Evolutionary conservation across 1,139 yeast species (phyloP).

Genomic region (Pichia sp.): DNA sequence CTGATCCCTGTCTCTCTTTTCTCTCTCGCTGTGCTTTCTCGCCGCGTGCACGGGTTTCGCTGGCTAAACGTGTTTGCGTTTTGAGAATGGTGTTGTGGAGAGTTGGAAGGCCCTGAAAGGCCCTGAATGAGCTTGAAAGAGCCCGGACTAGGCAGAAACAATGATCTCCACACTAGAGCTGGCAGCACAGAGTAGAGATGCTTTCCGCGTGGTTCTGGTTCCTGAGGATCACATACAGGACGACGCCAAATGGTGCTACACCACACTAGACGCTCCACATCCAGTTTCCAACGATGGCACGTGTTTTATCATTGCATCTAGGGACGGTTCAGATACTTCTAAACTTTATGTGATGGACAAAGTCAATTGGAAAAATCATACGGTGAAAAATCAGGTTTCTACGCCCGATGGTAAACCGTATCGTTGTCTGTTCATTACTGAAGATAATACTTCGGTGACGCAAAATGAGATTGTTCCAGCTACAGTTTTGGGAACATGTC

Average conservation of each 20-base stretch:
- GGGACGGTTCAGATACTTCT: conserved; percentile 10
- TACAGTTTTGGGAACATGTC: conserved; percentile 25
- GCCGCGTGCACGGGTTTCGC: too few relatives aligned
- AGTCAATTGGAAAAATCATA: conserved; percentile 12
- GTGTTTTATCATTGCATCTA: conserved; percentile 1
- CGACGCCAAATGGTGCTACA: background rate
- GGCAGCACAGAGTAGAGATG: background rate
- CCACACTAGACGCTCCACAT: conserved; percentile 2
- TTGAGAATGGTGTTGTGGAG: too few relatives aligned
- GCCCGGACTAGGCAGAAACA: background rate
- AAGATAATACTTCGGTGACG: conserved; percentile 13
- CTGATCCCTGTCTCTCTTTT: too few relatives aligned
- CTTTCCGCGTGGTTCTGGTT: conserved; percentile 3
- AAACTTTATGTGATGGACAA: conserved; percentile 33
- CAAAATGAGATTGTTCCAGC: conserved; percentile 19
- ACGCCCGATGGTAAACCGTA: conserved; percentile 14
- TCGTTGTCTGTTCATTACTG: conserved; percentile 11
- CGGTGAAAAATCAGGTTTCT: conserved; percentile 3
- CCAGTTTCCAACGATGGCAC: conserved; percentile 4
- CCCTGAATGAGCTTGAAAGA: too few relatives aligned
- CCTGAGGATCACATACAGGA: conserved; percentile 1
- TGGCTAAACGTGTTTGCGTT: too few relatives aligned
- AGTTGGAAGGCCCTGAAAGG: too few relatives aligned
- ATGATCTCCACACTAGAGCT: background rate
- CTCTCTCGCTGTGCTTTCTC: too few relatives aligned